A percentile compares a stretch with the other conserved stretches of the same genome.
phyloP scores from a whole-genome alignment of 805 yeast genomes.

The Cyberlindnera sargentensis region DNA sequence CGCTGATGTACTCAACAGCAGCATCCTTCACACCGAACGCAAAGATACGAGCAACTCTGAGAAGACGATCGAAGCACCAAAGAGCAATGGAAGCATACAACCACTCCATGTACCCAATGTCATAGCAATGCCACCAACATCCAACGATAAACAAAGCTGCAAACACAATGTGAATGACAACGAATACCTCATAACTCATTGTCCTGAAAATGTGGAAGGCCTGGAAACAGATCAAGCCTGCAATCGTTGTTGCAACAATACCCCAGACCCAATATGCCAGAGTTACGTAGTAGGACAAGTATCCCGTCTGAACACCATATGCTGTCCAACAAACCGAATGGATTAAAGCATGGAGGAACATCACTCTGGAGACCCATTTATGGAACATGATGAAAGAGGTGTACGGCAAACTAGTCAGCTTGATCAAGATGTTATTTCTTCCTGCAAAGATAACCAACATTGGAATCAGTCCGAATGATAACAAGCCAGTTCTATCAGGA shows the following conservation, averaged over 20 bases:
- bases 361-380: slow-evolving; percentile 49
- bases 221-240: slow-evolving; percentile 39
- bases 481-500: slow-evolving; percentile 20
- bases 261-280: slow-evolving; percentile 27
- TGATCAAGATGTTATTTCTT: slow-evolving; percentile 58
- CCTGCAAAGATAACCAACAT: slow-evolving; percentile 56
- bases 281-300: neutral
- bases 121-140: slow-evolving; percentile 52
- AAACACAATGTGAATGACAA: slow-evolving; percentile 48
- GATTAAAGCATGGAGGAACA: slow-evolving; percentile 21
- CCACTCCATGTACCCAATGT: slow-evolving; percentile 47
- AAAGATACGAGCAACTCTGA: slow-evolving; percentile 34
- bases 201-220: slow-evolving; percentile 46
- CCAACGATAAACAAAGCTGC: slow-evolving; percentile 49
- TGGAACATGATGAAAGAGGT: slow-evolving; percentile 60
- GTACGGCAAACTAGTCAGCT: slow-evolving; percentile 56
- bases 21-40: slow-evolving; percentile 20
- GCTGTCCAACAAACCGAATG: slow-evolving; percentile 17
- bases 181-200: slow-evolving; percentile 51
- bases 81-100: slow-evolving; percentile 30
- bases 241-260: slow-evolving; percentile 35
- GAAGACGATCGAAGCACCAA: slow-evolving; percentile 35
- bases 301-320: slow-evolving; percentile 3
- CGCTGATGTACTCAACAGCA: slow-evolving; percentile 21
- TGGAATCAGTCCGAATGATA: slow-evolving; percentile 39